A percentile compares a stretch with the other conserved stretches of the same genome.
Evolutionary conservation across 1,284 basidiomycete species (phyloP).

Genomic region (Boletus smithii): DNA sequence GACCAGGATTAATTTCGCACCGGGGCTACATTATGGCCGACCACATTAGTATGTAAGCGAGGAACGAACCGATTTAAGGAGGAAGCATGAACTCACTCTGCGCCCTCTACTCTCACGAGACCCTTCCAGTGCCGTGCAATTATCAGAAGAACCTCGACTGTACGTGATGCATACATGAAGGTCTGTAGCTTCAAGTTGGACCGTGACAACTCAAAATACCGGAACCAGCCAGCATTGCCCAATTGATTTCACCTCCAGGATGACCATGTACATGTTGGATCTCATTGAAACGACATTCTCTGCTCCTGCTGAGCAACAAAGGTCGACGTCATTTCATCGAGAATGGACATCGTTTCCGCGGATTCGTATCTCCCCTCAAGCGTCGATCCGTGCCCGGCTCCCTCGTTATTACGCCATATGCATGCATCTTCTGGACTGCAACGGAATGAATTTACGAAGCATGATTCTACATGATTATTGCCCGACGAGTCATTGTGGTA

Average conservation of each 20-base stretch:
- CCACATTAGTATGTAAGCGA: not conserved
- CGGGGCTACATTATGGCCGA: not conserved
- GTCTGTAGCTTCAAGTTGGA: not conserved
- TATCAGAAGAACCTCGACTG: not conserved
- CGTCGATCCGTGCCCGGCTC: conserved; percentile 7
- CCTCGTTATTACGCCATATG: not conserved
- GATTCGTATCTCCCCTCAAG: conserved; percentile 8
- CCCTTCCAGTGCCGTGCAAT: conserved; percentile 1
- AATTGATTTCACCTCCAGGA: not conserved
- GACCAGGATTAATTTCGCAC: conserved; percentile 1
- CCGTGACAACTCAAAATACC: not conserved
- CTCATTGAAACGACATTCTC: not conserved
- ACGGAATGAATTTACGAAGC: conserved; percentile 1
- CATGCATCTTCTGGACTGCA: conserved; percentile 1
- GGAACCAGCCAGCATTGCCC: too few species aligned
- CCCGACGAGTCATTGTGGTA: conserved; percentile 1
- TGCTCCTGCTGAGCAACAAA: not conserved
- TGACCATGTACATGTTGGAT: not conserved
- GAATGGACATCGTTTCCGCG: conserved; percentile 1
- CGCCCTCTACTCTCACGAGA: conserved; percentile 9
- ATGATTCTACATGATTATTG: not conserved
- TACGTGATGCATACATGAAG: not conserved
- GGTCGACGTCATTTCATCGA: not conserved
- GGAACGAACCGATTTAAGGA: not conserved
- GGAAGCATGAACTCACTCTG: not conserved